Percentiles rank a stretch among this genome's conserved stretches.
Conservation (phyloP, 257 asterid genomes). For the Datura wrightii region DNA sequence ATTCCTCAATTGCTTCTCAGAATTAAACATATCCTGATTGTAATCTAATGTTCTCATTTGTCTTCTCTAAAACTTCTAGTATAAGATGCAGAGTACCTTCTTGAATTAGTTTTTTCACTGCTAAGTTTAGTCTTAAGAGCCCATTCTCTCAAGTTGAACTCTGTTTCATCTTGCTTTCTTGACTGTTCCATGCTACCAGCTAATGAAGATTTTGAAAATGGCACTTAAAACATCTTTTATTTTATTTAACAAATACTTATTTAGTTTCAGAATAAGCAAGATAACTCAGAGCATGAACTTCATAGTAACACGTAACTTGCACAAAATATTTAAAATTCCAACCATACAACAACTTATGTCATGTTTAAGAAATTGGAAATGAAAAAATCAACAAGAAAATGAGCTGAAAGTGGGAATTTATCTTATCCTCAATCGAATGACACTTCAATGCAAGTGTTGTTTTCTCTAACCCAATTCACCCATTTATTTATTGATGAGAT, state of each 20-base stretch:
- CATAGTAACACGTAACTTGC: not conserved
- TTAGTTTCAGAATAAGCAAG: not conserved
- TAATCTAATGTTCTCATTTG: too few relatives aligned
- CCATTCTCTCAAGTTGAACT: constrained; percentile 64
- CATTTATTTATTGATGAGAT: constrained; percentile 79
- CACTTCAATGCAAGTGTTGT: constrained; percentile 81
- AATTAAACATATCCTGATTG: too few relatives aligned
- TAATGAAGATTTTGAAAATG: not conserved
- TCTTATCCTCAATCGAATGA: constrained; percentile 80
- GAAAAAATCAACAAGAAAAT: not conserved
- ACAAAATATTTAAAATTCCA: not conserved
- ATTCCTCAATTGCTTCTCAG: too few relatives aligned
- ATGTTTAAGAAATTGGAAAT: not conserved
- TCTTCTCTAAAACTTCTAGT: constrained; percentile 63
- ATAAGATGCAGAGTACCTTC: constrained; percentile 71
- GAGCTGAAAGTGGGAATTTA: constrained; percentile 40
- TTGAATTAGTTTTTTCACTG: constrained; percentile 65
- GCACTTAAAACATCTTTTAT: not conserved
- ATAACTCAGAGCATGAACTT: not conserved
- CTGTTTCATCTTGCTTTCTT: constrained; percentile 41
- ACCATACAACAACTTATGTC: not conserved
- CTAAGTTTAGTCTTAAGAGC: constrained; percentile 53
- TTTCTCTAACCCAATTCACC: constrained; percentile 78
- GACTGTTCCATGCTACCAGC: constrained; percentile 40
- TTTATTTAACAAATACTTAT: not conserved